phyloP scores from a whole-genome alignment of 2,329 filamentous ascomycete species.

The Pseudodiploospora longispora region DNA sequence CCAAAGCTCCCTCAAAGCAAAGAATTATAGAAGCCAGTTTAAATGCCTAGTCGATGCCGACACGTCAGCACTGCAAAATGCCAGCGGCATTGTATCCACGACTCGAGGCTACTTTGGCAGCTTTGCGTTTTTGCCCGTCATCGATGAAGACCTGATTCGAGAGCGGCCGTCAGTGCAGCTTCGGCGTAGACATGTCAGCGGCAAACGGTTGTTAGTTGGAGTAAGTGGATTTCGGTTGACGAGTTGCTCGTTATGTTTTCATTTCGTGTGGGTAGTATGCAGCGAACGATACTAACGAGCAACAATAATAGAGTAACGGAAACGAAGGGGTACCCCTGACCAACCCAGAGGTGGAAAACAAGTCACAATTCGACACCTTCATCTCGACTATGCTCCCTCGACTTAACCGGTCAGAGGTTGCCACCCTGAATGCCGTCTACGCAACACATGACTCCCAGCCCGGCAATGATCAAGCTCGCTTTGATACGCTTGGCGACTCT shows the following conservation, averaged over 20 bases:
- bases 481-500: conserved; percentile 27
- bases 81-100: conserved; percentile 23
- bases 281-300: background rate
- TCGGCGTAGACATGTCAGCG: conserved; percentile 21
- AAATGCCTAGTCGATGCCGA: conserved; percentile 27
- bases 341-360: conserved; percentile 24
- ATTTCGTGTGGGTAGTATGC: background rate
- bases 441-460: conserved; percentile 13
- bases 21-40: conserved; percentile 17
- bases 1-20: background rate
- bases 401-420: conserved; percentile 22
- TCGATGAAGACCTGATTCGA: conserved; percentile 25
- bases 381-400: conserved; percentile 25
- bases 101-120: conserved; percentile 16
- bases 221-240: conserved; percentile 7
- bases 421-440: conserved; percentile 24
- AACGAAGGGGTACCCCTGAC: conserved; percentile 31
- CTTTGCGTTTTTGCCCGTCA: conserved; percentile 31
- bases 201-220: conserved; percentile 22
- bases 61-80: conserved; percentile 25
- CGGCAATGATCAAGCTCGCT: conserved; percentile 19
- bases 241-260: background rate
- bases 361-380: conserved; percentile 21
- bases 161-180: conserved; percentile 22
- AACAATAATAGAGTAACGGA: conserved; percentile 21